Evolutionary conservation across 352 stramenopile genomes (phyloP).

Genomic region (Phytophthora palmivora): DNA sequence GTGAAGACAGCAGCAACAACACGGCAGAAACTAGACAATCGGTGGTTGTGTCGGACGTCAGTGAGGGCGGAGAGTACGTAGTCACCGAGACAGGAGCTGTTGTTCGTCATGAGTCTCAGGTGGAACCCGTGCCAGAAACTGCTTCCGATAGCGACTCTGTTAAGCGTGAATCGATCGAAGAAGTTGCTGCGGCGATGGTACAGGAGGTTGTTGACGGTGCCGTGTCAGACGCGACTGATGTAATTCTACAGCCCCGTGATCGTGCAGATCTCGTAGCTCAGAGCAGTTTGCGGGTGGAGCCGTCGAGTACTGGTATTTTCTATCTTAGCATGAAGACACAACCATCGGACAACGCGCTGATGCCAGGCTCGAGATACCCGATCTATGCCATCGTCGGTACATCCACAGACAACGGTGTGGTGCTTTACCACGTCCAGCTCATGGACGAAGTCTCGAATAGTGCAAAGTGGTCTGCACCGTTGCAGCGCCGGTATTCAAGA

Average conservation of each 20-base stretch:
- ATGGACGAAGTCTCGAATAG: slow-evolving; percentile 35
- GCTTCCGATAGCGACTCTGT: neutral
- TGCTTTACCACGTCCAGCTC: slow-evolving; percentile 52
- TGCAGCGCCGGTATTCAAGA: slow-evolving; percentile 55
- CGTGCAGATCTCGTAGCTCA: slow-evolving; percentile 9
- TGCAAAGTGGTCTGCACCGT: slow-evolving; percentile 36
- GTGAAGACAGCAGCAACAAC: slow-evolving; percentile 21
- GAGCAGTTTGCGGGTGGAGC: slow-evolving; percentile 33
- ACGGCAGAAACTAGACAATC: slow-evolving; percentile 19
- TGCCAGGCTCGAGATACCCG: neutral
- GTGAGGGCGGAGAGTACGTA: slow-evolving; percentile 34
- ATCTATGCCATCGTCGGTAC: slow-evolving; percentile 45
- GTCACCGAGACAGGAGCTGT: slow-evolving; percentile 35
- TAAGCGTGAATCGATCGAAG: slow-evolving; percentile 25
- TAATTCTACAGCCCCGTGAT: slow-evolving; percentile 4
- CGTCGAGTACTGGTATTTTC: slow-evolving; percentile 23
- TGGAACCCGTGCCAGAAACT: slow-evolving; percentile 1
- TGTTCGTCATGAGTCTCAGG: slow-evolving; percentile 23
- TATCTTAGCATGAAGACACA: slow-evolving; percentile 23
- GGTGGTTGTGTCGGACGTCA: slow-evolving; percentile 19
- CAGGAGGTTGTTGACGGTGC: slow-evolving; percentile 29
- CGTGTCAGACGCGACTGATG: slow-evolving; percentile 10
- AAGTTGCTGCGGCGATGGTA: slow-evolving; percentile 22
- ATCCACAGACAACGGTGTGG: slow-evolving; percentile 41
- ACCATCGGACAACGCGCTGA: slow-evolving; percentile 2